A percentile compares a stretch with the other conserved stretches of the same genome.
phyloP scores from a whole-genome alignment of 2,329 filamentous ascomycete species.

The Colletotrichum costaricense region DNA sequence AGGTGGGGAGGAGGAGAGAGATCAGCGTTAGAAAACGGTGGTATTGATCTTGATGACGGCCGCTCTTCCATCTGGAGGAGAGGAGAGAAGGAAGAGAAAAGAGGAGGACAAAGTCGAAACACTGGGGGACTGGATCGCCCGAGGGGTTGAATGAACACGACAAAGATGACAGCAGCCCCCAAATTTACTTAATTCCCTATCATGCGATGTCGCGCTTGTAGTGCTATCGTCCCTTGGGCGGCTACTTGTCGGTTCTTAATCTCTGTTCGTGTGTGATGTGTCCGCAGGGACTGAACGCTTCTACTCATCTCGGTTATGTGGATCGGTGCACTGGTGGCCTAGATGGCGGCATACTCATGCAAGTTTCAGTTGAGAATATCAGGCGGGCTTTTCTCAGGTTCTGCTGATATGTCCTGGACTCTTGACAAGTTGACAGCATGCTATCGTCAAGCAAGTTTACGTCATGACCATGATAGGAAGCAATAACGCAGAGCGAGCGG shows the following conservation, averaged over 20 bases:
- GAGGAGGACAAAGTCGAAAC: conserved; percentile 1
- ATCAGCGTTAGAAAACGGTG: background rate
- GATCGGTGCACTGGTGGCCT: background rate
- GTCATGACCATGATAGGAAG: too few species aligned
- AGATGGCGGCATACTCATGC: background rate
- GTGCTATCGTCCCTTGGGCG: background rate
- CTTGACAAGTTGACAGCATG: background rate
- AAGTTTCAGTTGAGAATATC: conserved; percentile 1
- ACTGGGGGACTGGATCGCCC: conserved; percentile 9
- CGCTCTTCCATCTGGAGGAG: background rate
- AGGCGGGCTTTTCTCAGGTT: background rate
- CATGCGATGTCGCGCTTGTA: background rate
- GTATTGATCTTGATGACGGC: conserved; percentile 12
- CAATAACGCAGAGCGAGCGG: too few species aligned
- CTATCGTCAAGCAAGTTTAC: background rate
- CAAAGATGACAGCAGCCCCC: conserved; percentile 11
- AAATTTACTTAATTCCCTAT: conserved; percentile 31
- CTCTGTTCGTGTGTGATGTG: too few species aligned
- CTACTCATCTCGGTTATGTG: background rate
- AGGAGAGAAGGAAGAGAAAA: conserved; percentile 2
- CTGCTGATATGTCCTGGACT: background rate
- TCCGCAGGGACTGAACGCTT: background rate
- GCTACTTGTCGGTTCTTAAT: background rate
- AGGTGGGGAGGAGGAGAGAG: background rate
- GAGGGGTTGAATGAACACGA: background rate